A percentile compares a stretch with the other conserved stretches of the same genome.
These are phyloP conservation scores for Knoxia roxburghii DNA, from an alignment of 257 asterid genomes.

Conservation along the genomic window DNA sequence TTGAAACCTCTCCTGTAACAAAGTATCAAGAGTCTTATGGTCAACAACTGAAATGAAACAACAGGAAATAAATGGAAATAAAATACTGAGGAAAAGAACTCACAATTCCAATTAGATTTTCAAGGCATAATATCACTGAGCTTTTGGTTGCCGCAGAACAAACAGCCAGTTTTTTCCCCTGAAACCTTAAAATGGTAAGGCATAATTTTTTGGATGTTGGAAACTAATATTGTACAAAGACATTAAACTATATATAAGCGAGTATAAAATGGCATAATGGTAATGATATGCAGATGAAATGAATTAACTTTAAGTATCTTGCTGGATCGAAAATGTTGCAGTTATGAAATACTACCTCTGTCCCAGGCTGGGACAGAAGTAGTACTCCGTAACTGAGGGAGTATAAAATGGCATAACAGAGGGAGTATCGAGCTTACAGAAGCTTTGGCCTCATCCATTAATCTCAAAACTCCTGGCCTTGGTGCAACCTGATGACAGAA, in stretches of 20 bases:
- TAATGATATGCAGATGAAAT: conserved; percentile 8
- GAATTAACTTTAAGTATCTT: conserved; percentile 12
- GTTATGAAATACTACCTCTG: too few relatives aligned
- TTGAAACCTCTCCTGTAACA: conserved; percentile 76
- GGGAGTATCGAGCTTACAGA: conserved; percentile 68
- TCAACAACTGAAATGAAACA: conserved; percentile 5
- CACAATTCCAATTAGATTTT: conserved; percentile 85
- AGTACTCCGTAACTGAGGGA: too few relatives aligned
- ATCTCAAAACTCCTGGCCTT: conserved; percentile 90
- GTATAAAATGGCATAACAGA: too few relatives aligned
- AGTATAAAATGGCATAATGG: neutral
- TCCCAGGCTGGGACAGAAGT: too few relatives aligned
- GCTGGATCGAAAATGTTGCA: conserved; percentile 17
- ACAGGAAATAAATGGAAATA: conserved; percentile 6
- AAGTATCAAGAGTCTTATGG: conserved; percentile 2
- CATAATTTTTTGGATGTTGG: neutral
- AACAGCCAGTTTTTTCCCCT: conserved; percentile 87
- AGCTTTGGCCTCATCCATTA: conserved; percentile 96
- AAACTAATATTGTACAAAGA: neutral
- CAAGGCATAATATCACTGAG: conserved; percentile 84
- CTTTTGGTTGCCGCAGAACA: conserved; percentile 99
- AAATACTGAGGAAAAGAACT: conserved; percentile 10
- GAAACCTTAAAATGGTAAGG: conserved; percentile 18
- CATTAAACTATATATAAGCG: neutral
- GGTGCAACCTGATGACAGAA: conserved; percentile 71